Percentiles rank a stretch among this genome's conserved stretches.
Evolutionary conservation across 1,284 basidiomycete species (phyloP).

Genomic region (Sanghuangporus weigelae): DNA sequence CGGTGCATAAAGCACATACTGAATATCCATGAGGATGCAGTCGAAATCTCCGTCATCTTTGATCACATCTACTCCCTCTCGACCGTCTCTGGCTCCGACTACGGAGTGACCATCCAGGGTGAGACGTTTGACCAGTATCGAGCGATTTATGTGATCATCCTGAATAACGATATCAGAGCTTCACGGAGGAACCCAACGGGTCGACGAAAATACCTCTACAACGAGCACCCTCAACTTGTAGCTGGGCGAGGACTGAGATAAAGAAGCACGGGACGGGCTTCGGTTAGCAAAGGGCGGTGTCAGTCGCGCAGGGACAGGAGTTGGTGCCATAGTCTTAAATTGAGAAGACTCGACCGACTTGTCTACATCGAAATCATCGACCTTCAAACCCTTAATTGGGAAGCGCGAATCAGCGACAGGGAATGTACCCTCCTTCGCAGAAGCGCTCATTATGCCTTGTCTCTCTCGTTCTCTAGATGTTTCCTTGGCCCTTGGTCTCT

Average conservation of each 20-base stretch:
- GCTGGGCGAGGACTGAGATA: constrained; percentile 2
- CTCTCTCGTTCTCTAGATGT: background rate
- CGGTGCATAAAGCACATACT: constrained; percentile 40
- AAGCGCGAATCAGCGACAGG: constrained; percentile 31
- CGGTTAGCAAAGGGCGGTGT: background rate
- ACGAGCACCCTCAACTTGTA: constrained; percentile 55
- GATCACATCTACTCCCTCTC: constrained; percentile 67
- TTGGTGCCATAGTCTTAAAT: constrained; percentile 10
- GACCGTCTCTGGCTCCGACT: constrained; percentile 68
- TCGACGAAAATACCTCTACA: constrained; percentile 53
- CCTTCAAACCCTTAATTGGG: constrained; percentile 38
- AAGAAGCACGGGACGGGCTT: background rate
- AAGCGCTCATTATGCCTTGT: background rate
- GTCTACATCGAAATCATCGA: constrained; percentile 35
- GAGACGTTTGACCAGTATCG: constrained; percentile 68
- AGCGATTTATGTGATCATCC: constrained; percentile 78
- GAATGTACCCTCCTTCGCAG: constrained; percentile 26
- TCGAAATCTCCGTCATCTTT: constrained; percentile 63
- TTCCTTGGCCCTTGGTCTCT: background rate
- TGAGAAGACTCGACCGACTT: constrained; percentile 17
- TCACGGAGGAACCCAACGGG: background rate
- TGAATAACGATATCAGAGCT: constrained; percentile 23
- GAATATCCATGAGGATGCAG: constrained; percentile 80
- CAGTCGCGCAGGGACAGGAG: background rate
- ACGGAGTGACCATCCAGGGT: constrained; percentile 65